These are phyloP conservation scores for Alternaria alternata DNA, from an alignment of 2,329 filamentous ascomycete species.

Conservation along the genomic window DNA sequence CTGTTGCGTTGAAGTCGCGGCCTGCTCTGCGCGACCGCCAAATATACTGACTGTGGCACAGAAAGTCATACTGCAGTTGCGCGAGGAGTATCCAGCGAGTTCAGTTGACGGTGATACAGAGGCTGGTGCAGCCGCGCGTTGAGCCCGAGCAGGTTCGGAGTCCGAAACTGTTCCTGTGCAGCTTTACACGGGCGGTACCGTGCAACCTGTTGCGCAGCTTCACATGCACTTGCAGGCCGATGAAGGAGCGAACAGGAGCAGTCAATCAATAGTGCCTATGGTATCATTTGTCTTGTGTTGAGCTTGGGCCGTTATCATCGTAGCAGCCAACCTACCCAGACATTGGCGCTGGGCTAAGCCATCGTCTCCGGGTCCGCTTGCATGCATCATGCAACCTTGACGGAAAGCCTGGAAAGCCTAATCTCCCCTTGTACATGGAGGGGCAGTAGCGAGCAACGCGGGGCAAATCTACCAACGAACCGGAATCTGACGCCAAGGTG, in stretches of 20 bases:
- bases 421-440: slow-evolving; percentile 18
- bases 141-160: slow-evolving; percentile 13
- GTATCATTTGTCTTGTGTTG: neutral
- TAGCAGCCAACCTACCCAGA: neutral
- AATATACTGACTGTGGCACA: slow-evolving; percentile 31
- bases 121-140: slow-evolving; percentile 31
- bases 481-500: slow-evolving; percentile 21
- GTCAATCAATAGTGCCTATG: neutral
- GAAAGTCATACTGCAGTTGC: slow-evolving; percentile 58
- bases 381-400: slow-evolving; percentile 12
- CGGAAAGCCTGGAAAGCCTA: slow-evolving; percentile 10
- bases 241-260: neutral
- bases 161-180: slow-evolving; percentile 17
- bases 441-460: slow-evolving; percentile 21
- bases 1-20: neutral
- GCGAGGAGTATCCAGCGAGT: slow-evolving; percentile 51
- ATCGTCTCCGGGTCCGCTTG: slow-evolving; percentile 4
- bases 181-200: slow-evolving; percentile 18
- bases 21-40: slow-evolving; percentile 2
- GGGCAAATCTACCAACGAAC: slow-evolving; percentile 19
- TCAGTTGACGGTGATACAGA: slow-evolving; percentile 40
- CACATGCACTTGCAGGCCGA: neutral
- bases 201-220: neutral
- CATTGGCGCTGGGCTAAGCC: slow-evolving; percentile 6
- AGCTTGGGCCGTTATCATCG: slow-evolving; percentile 6